phyloP scores from a whole-genome alignment of 1,139 yeast species.

The Casaregolazyma lundiana region DNA sequence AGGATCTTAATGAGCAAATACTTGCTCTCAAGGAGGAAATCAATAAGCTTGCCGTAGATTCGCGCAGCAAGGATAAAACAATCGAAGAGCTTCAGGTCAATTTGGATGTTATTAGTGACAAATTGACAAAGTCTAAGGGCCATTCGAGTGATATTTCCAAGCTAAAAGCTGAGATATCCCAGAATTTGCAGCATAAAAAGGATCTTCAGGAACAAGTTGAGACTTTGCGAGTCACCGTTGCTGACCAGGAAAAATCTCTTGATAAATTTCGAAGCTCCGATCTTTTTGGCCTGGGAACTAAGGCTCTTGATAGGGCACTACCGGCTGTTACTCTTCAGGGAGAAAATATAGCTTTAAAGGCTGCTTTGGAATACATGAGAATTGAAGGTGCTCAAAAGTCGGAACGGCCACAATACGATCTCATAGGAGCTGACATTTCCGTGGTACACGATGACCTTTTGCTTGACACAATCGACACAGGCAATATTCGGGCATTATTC shows the following conservation, averaged over 20 bases:
- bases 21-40: constrained; percentile 23
- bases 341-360: constrained; percentile 19
- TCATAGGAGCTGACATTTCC: background rate
- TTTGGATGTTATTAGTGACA: constrained; percentile 41
- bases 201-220: constrained; percentile 22
- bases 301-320: constrained; percentile 15
- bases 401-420: background rate
- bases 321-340: constrained; percentile 17
- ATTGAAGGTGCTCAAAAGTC: background rate
- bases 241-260: constrained; percentile 34
- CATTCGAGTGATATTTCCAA: constrained; percentile 33
- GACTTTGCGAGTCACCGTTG: constrained; percentile 23
- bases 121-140: constrained; percentile 37
- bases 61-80: constrained; percentile 35
- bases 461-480: background rate
- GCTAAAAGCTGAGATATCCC: constrained; percentile 27
- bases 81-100: constrained; percentile 45
- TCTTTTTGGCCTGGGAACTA: constrained; percentile 15
- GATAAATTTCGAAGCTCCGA: constrained; percentile 17
- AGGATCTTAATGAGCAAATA: constrained; percentile 22
- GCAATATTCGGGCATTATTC: background rate
- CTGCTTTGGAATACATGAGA: constrained; percentile 10
- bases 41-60: constrained; percentile 22
- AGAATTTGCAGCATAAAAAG: constrained; percentile 28
- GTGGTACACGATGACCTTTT: background rate